Percentiles rank a stretch among this genome's conserved stretches.
Evolutionary conservation across 73 alveolate genomes (phyloP).

Genomic region (Uronychia binucleata): DNA sequence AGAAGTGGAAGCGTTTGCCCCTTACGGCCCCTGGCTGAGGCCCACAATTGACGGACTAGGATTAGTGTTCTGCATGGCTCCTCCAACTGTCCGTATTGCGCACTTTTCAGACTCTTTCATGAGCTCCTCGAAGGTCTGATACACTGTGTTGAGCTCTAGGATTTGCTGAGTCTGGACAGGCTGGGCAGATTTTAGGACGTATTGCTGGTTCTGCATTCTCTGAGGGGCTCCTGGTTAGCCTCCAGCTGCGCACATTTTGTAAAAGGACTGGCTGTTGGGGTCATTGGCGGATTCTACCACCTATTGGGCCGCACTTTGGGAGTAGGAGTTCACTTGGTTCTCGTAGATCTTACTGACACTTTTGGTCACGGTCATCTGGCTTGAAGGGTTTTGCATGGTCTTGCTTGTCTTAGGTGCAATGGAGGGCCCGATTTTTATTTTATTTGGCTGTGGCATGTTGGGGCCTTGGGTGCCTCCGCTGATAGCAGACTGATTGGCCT

Average conservation of each 20-base stretch:
- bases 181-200: neutral
- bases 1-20: too few species aligned
- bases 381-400: neutral
- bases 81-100: neutral
- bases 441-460: neutral
- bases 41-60: neutral
- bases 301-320: neutral
- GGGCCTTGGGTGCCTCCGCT: neutral
- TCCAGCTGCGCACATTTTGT: neutral
- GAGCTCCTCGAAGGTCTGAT: neutral
- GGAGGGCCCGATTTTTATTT: neutral
- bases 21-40: too few species aligned
- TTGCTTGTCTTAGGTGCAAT: neutral
- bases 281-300: neutral
- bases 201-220: neutral
- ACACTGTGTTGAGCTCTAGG: neutral
- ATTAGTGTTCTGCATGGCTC: neutral
- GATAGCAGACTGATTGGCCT: neutral
- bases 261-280: neutral
- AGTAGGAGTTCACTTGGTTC: neutral
- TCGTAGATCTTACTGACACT: neutral
- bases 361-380: neutral
- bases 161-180: neutral
- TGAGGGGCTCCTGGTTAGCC: neutral
- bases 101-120: neutral